Conservation (phyloP, 176 grass and related monocot genomes). For the Triticum monococcum region DNA sequence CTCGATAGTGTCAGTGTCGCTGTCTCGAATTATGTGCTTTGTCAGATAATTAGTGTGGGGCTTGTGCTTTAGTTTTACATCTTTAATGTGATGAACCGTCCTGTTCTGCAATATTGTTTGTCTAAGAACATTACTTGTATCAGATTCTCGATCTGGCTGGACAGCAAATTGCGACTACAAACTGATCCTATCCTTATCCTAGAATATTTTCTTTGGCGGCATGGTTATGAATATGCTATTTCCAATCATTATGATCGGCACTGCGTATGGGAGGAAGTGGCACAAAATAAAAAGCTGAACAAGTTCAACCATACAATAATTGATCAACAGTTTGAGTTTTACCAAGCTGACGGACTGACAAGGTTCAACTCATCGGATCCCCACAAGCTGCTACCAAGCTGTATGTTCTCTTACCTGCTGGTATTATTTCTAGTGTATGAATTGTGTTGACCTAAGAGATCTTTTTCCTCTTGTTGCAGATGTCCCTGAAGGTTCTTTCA, state of each 20-base stretch:
- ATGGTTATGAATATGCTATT: constrained; percentile 92
- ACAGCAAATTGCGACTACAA: constrained; percentile 96
- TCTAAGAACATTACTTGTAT: constrained; percentile 25
- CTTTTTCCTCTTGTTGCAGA: constrained; percentile 44
- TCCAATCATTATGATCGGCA: constrained; percentile 97
- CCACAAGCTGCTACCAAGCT: constrained; percentile 86
- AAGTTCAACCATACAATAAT: constrained; percentile 98
- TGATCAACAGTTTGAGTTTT: constrained; percentile 98
- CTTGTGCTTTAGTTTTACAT: constrained; percentile 4
- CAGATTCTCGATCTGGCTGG: constrained; percentile 99
- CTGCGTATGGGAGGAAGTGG: constrained; percentile 97
- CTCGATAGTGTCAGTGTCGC: background rate
- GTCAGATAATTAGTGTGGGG: background rate
- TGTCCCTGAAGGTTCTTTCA: constrained; percentile 99
- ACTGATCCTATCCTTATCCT: constrained; percentile 91
- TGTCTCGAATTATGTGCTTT: constrained; percentile 1
- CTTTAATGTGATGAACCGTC: background rate
- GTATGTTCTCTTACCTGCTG: constrained; percentile 52
- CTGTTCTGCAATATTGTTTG: background rate
- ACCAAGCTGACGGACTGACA: constrained; percentile 85
- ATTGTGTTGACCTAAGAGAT: constrained; percentile 6
- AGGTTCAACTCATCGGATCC: constrained; percentile 77
- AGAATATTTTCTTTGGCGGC: constrained; percentile 97
- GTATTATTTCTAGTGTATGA: constrained; percentile 24
- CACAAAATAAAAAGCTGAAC: constrained; percentile 95